These are phyloP conservation scores for Cryptococcus neoformans DNA, from an alignment of 1,284 basidiomycete genomes.

Conservation along the genomic window DNA sequence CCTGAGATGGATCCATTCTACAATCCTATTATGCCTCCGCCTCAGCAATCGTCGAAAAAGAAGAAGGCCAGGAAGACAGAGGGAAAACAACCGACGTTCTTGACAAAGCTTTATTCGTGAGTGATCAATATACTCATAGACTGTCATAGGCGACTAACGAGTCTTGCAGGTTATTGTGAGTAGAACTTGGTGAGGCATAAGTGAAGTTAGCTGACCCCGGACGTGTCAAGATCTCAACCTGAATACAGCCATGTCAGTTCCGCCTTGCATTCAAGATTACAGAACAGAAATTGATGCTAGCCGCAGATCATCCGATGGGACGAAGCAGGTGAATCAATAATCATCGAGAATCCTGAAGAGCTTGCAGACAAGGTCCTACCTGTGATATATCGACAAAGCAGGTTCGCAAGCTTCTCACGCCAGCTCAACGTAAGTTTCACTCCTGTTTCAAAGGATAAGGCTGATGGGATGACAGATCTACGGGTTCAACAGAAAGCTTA, in stretches of 20 bases:
- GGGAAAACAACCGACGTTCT: conserved; percentile 73
- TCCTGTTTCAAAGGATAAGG: conserved; percentile 12
- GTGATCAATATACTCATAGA: too few species aligned
- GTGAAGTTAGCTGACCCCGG: conserved; percentile 19
- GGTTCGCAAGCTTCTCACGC: conserved; percentile 89
- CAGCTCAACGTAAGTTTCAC: conserved; percentile 74
- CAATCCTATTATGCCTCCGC: conserved; percentile 4
- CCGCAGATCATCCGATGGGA: conserved; percentile 80
- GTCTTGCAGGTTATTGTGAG: background rate
- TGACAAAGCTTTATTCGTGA: conserved; percentile 87
- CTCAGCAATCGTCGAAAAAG: background rate
- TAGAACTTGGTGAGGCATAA: background rate
- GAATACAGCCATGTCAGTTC: conserved; percentile 23
- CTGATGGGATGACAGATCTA: conserved; percentile 64
- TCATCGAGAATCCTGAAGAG: conserved; percentile 84
- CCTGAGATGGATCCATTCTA: conserved; percentile 19
- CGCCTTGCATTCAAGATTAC: too few species aligned
- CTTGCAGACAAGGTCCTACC: conserved; percentile 84
- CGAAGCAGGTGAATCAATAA: conserved; percentile 80
- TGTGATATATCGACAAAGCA: conserved; percentile 83
- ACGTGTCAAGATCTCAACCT: conserved; percentile 22
- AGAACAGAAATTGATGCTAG: too few species aligned
- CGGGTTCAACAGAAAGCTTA: conserved; percentile 89
- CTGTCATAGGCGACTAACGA: too few species aligned
- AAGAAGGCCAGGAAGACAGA: conserved; percentile 36